Conservation (phyloP, 345 rosid species). For the Hibiscus trionum region DNA sequence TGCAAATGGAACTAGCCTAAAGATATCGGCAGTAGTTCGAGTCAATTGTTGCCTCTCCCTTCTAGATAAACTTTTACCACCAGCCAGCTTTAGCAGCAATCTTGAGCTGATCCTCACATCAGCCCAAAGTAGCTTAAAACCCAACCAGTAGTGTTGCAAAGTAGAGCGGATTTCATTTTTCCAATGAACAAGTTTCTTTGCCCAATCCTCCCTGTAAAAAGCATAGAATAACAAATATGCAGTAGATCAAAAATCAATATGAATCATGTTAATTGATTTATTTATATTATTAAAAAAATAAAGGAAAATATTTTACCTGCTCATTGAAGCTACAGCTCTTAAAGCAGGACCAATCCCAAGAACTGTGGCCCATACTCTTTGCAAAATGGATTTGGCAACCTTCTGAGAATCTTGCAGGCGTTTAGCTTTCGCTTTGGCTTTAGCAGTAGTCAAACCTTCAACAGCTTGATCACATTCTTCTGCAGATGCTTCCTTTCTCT, state of each 20-base stretch:
- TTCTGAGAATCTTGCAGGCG: slow-evolving; percentile 56
- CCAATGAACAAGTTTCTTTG: slow-evolving; percentile 70
- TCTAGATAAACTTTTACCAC: slow-evolving; percentile 83
- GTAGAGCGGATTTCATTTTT: slow-evolving; percentile 77
- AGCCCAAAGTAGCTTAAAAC: slow-evolving; percentile 83
- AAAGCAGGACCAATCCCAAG: slow-evolving; percentile 86
- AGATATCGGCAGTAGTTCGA: slow-evolving; percentile 71
- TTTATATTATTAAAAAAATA: not conserved
- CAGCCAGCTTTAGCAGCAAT: slow-evolving; percentile 74
- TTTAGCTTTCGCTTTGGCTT: slow-evolving; percentile 84
- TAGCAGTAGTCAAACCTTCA: slow-evolving; percentile 69
- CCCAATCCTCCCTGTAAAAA: slow-evolving; percentile 82
- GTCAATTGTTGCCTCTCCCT: slow-evolving; percentile 78
- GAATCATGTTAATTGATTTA: slow-evolving; percentile 9
- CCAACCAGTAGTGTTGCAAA: slow-evolving; percentile 87
- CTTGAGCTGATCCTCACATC: slow-evolving; percentile 78
- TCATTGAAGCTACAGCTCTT: slow-evolving; percentile 89
- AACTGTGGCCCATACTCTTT: slow-evolving; percentile 46
- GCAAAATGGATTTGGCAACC: slow-evolving; percentile 40
- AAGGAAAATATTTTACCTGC: slow-evolving; percentile 47
- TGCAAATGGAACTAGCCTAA: slow-evolving; percentile 72
- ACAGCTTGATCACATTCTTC: slow-evolving; percentile 97
- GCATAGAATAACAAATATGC: slow-evolving; percentile 7
- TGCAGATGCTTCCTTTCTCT: slow-evolving; percentile 74
- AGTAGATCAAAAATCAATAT: slow-evolving; percentile 7